These are phyloP conservation scores for Vanrija humicola DNA, from an alignment of 1,284 basidiomycete genomes.

Conservation along the genomic window DNA sequence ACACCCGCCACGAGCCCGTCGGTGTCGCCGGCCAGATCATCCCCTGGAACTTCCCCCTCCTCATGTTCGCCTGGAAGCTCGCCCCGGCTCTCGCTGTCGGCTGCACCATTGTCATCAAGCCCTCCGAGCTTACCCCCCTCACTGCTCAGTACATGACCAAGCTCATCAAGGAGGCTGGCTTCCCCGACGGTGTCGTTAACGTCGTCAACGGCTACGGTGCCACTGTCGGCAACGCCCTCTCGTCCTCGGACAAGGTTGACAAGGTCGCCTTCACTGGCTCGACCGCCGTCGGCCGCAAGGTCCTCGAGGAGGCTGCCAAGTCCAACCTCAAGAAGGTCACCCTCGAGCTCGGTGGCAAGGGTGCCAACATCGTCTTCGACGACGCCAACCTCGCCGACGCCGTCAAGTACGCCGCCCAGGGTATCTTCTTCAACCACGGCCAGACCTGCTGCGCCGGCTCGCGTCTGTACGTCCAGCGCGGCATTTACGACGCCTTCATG, in stretches of 20 bases:
- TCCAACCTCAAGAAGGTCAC: slow-evolving; percentile 67
- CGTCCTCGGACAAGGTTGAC: slow-evolving; percentile 52
- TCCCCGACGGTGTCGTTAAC: slow-evolving; percentile 68
- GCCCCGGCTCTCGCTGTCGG: slow-evolving; percentile 81
- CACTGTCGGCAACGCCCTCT: slow-evolving; percentile 63
- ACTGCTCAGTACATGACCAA: slow-evolving; percentile 54
- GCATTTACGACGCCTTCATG: slow-evolving; percentile 65
- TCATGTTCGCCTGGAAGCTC: slow-evolving; percentile 77
- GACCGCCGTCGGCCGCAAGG: slow-evolving; percentile 55
- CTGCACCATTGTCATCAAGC: slow-evolving; percentile 78
- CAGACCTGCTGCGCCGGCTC: slow-evolving; percentile 66
- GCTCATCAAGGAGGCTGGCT: slow-evolving; percentile 57
- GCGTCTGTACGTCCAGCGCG: slow-evolving; percentile 66
- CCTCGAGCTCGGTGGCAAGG: slow-evolving; percentile 90
- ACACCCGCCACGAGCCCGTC: slow-evolving; percentile 87
- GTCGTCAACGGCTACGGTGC: slow-evolving; percentile 62
- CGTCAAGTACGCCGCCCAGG: slow-evolving; percentile 73
- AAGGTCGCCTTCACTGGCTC: slow-evolving; percentile 60
- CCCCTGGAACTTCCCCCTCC: slow-evolving; percentile 64
- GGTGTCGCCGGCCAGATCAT: slow-evolving; percentile 80
- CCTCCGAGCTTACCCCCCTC: slow-evolving; percentile 85
- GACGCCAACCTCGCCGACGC: slow-evolving; percentile 65
- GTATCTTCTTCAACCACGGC: slow-evolving; percentile 62
- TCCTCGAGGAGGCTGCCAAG: slow-evolving; percentile 56
- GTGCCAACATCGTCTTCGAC: slow-evolving; percentile 61